Percentiles rank a stretch among this genome's conserved stretches.
Evolutionary conservation across 306 rosid genomes (phyloP).

Genomic region (Herpetospermum pedunculosum): DNA sequence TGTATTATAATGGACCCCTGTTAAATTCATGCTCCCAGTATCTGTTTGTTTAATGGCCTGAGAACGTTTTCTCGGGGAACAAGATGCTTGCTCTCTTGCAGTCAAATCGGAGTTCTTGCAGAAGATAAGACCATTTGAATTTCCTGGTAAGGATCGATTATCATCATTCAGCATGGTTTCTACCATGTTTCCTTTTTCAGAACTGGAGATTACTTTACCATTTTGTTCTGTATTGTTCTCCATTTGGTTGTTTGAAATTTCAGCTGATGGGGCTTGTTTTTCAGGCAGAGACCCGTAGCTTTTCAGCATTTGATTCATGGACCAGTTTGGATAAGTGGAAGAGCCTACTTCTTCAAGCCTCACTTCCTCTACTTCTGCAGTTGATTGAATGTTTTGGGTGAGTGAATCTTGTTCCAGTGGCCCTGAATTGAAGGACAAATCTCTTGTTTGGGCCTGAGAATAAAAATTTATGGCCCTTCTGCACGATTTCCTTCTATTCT

Average conservation of each 20-base stretch:
- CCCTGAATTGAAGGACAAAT: neutral
- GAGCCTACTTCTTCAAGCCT: conserved; percentile 5
- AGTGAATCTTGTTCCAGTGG: neutral
- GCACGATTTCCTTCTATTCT: conserved; percentile 9
- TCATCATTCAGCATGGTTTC: neutral
- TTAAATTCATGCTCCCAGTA: conserved; percentile 22
- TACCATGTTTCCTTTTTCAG: neutral
- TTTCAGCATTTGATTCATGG: neutral
- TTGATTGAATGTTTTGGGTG: neutral
- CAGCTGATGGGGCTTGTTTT: neutral
- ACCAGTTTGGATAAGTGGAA: conserved; percentile 7
- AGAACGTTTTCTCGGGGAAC: conserved; percentile 23
- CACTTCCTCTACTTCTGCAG: neutral
- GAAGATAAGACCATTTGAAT: neutral
- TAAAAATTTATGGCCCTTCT: conserved; percentile 14
- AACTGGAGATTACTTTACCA: neutral
- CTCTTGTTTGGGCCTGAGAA: neutral
- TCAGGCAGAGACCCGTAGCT: neutral
- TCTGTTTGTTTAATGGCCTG: conserved; percentile 14
- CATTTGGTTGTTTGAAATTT: neutral
- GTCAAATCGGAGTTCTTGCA: neutral
- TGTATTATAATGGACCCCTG: conserved; percentile 25
- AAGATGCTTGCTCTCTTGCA: conserved; percentile 9
- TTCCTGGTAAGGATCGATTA: neutral
- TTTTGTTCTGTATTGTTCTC: neutral